Evolutionary conservation across 148 eudicot genomes (phyloP), one percentile per base, ranked within the genome.

Genomic region (Fallopia convolvulus): DNA sequence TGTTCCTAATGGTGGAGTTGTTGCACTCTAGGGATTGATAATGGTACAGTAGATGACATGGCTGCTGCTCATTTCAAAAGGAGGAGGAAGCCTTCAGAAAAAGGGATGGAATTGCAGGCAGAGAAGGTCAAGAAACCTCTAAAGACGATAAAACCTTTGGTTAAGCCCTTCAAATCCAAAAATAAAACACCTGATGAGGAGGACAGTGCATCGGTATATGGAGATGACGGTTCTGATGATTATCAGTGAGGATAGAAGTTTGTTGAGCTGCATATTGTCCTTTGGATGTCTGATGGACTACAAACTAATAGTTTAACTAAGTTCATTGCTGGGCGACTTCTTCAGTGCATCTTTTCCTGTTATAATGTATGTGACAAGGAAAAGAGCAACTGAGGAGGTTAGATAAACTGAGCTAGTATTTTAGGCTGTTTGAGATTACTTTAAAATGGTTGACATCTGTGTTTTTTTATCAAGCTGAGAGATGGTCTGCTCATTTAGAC

Each of bases 21-120:
- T 60, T 60, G 68, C 13, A 32, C 32, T 65, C 40, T 85, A 92
- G 90, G 79, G 32, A 81, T 89, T 81, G 90, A 86, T 76, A 91
- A 82, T 73, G 90, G 86, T 78, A 84, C 90, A 73, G 95, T 86
- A 17, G 98, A 89, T 72, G 98, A 91, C 58, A 80, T 81, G 1
- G 91, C 84, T 70, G 91, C 88, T 75, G 84, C 86, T 10, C 82
- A 82, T 46, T 53, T 84, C 75, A 93, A 87, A 88, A 85, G 99
- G 74, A 86, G 82, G 63, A 72, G 99, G 74, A 96, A 85, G 81
- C 95, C 98, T 75, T 91, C 99, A 6, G 98, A 93, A 81, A 91
- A 90, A 77, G 87, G 88, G 63, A 70, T 90, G 86, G 93, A 90
- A 75, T 65, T 78, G 83, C 93, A 92, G 81, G 88, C 86, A 52